Evolutionary conservation across 495 filamentous ascomycete species (phyloP), one percentile per base, ranked within the genome.

Genomic region (Astrothelium subdiscretum): DNA sequence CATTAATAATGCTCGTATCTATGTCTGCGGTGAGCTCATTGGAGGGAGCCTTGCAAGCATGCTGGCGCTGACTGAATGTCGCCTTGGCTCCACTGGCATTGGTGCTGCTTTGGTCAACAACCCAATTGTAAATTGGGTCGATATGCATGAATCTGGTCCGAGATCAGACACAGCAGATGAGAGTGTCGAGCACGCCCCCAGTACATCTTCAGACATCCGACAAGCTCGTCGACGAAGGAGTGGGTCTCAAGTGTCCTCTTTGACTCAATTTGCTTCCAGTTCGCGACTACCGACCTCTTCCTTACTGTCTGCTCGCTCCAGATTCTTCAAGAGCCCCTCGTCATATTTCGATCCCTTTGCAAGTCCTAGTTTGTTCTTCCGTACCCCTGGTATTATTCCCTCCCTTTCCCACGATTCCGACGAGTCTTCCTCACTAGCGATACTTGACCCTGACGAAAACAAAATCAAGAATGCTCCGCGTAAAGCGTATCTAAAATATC

Each of bases 281-380:
- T 26, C 58, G 44, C 3, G 63, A 52, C n/a, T 69, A 0, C 69
- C 76, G 0, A 74, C 73, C 1, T 59, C 61, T 10, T 75, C 75
- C 38, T 67, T 79, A 10, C 62, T 76, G 5, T 69, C 70, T 0
- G 73, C 77, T 3, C 73, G 80, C 13, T 68, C 72, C 22, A 24
- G 63, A 2, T 68, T 80, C 26, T 86, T 86, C 66, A 26, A 68
- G 2, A 75, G 72, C 2, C 74, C 78, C 8, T 77, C 80, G 59
- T 65, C 76, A 15, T 82, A 75, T 66, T 83, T 83, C 48, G 83
- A 85, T 63, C 72, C 81, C 1, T 85, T 86, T 65, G 83, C 83
- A 0, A 84, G 81, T 4, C 83, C 83, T 0, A 71, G 82, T 8
- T 73, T 83, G 3, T 84, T 84, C 66, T 80, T 85, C 42, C 77